Evolutionary conservation across 2,329 filamentous ascomycete genomes (phyloP).

Genomic region (Scedosporium aurantiacum): DNA sequence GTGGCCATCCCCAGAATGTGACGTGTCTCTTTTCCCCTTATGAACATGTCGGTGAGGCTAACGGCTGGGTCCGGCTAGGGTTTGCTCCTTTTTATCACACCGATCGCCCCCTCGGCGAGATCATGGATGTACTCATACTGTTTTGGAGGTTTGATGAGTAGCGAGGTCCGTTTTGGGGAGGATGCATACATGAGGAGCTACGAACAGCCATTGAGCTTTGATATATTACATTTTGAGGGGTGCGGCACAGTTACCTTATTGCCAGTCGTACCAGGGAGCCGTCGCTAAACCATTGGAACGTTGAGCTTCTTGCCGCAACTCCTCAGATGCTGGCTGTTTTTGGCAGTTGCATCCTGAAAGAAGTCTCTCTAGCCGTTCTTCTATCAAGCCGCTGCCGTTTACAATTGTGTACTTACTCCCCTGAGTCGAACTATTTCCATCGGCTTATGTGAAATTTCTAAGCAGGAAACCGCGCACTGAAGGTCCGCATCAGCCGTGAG

Average conservation of each 20-base stretch:
- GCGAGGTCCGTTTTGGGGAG: background rate
- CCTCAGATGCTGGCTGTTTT: background rate
- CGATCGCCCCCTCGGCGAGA: background rate
- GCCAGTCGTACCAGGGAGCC: too few relatives aligned
- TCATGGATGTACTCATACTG: background rate
- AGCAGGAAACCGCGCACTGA: too few relatives aligned
- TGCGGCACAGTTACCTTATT: too few relatives aligned
- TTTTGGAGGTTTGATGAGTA: background rate
- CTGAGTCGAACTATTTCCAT: too few relatives aligned
- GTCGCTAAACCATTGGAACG: too few relatives aligned
- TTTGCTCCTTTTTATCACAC: background rate
- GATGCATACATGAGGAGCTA: background rate
- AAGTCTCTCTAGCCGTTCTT: background rate
- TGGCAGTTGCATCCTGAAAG: background rate
- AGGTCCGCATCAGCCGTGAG: too few relatives aligned
- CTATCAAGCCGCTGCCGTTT: background rate
- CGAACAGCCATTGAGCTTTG: background rate
- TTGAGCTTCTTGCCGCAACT: background rate
- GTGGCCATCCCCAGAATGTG: background rate
- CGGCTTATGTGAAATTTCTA: too few relatives aligned
- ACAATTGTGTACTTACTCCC: too few relatives aligned
- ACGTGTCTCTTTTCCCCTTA: background rate
- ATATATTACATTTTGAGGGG: too few relatives aligned
- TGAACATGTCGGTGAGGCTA: background rate
- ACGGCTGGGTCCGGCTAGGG: background rate